A percentile compares a stretch with the other conserved stretches of the same genome.
Evolutionary conservation across 371 early-diverging fungal genomes (phyloP).

Genomic region (Rhizopus delemar): DNA sequence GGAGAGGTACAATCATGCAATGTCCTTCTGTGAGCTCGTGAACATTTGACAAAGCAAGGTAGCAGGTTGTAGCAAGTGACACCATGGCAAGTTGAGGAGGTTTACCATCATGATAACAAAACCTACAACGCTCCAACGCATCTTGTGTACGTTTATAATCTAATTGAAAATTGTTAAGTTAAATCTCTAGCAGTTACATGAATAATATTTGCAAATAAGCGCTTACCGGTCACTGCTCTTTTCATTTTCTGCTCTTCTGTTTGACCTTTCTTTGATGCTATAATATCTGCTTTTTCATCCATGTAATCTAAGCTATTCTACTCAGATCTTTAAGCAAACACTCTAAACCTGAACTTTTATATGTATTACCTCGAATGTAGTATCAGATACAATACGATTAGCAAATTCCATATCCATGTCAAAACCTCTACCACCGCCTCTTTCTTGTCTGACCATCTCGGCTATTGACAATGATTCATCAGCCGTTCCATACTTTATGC

Average conservation of each 20-base stretch:
- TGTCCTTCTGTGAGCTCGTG: conserved; percentile 83
- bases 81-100: conserved; percentile 77
- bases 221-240: conserved; percentile 61
- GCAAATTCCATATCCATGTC: conserved; percentile 75
- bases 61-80: conserved; percentile 74
- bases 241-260: conserved; percentile 67
- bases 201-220: background rate
- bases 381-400: conserved; percentile 73
- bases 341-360: background rate
- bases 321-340: background rate
- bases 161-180: conserved; percentile 16
- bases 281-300: conserved; percentile 87
- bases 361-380: conserved; percentile 58
- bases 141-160: conserved; percentile 72
- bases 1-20: conserved; percentile 87
- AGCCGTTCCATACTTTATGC: conserved; percentile 58
- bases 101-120: conserved; percentile 69
- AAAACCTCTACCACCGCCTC: conserved; percentile 48
- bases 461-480: conserved; percentile 58
- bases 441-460: conserved; percentile 73
- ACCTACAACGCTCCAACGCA: conserved; percentile 70
- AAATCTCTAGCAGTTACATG: background rate
- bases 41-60: conserved; percentile 77
- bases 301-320: conserved; percentile 84
- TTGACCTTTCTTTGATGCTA: conserved; percentile 63